Base-by-base conservation (phyloP, 140 eudicot genomes). In the Erigeron philadelphicus region DNA sequence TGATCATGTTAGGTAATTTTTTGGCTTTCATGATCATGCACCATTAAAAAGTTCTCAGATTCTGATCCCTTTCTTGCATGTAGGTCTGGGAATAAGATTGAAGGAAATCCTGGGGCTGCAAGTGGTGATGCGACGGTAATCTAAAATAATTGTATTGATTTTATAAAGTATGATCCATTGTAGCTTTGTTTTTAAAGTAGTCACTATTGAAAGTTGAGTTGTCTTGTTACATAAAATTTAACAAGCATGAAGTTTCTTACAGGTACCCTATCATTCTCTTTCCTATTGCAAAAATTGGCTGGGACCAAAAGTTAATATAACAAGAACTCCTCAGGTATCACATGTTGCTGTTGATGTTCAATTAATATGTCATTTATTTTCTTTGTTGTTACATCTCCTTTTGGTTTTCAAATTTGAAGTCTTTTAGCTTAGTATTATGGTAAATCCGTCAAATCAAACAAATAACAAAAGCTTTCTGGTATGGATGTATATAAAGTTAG, bases 201-300 rank as follows among this genome's bases (percentile, higher is more conserved):
- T 53, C 9, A 6, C 64, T 45, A 18, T 70, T 19, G 0, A 77
- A 64, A 52, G 0, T 16, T 44, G 48, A 11, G 44, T 56, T 60
- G 16, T 44, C 72, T 43, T 67, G 23, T 76, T 23, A 61, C 74
- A 50, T 55, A 43, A 57, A 68, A 38, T 21, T 17, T 38, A 65
- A 53, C 63, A 38, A 46, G 74, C 46, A 40, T 49, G 10, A 10
- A 58, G 61, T 66, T 75, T 40, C 70, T 75, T 74, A 16, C 76
- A 91, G 97, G 97, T 88, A 75, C 83, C 97, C 6, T 91, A 91
- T 67, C 66, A 84, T 79, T 91, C 97, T 70, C 89, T 91, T 78
- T 91, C 96, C 66, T 91, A 90, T 91, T 91, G 97, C 88, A 91
- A 91, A 83, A 88, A 78, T 79, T 91, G 97, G 97, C 77, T 91